phyloP scores from a whole-genome alignment of 192 early-diverging fungal species.

The Coemansia erecta region DNA sequence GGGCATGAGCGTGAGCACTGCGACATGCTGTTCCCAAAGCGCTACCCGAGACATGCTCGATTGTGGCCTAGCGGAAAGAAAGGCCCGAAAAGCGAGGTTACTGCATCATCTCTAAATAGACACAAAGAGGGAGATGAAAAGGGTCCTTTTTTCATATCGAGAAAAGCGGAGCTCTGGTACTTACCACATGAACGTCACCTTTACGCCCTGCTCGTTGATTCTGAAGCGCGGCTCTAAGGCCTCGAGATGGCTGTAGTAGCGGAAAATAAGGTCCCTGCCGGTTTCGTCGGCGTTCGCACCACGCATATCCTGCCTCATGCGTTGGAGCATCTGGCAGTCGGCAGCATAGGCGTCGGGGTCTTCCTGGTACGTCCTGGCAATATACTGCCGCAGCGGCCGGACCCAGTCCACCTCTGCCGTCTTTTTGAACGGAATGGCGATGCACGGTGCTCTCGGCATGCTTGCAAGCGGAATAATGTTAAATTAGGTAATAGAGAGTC shows the following conservation, averaged over 20 bases:
- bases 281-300: constrained; percentile 93
- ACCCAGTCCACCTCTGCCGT: constrained; percentile 93
- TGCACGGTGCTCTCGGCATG: constrained; percentile 49
- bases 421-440: constrained; percentile 70
- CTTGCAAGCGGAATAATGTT: neutral
- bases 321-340: constrained; percentile 82
- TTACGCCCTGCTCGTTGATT: constrained; percentile 88
- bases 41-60: too few relatives aligned
- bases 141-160: constrained; percentile 5
- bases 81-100: too few relatives aligned
- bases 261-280: constrained; percentile 90
- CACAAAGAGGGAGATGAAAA: neutral
- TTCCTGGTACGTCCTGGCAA: constrained; percentile 80
- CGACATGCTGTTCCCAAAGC: too few relatives aligned
- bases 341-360: constrained; percentile 87
- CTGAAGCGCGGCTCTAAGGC: constrained; percentile 90
- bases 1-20: too few relatives aligned
- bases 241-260: constrained; percentile 96
- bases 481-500: constrained; percentile 1
- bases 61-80: too few relatives aligned
- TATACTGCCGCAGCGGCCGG: constrained; percentile 79
- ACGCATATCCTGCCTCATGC: constrained; percentile 92
- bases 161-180: constrained; percentile 6
- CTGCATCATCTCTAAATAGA: neutral
- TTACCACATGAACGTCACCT: constrained; percentile 90